Base-by-base conservation (phyloP, 2,329 filamentous ascomycete species). In the Fusarium guadeloupense region DNA sequence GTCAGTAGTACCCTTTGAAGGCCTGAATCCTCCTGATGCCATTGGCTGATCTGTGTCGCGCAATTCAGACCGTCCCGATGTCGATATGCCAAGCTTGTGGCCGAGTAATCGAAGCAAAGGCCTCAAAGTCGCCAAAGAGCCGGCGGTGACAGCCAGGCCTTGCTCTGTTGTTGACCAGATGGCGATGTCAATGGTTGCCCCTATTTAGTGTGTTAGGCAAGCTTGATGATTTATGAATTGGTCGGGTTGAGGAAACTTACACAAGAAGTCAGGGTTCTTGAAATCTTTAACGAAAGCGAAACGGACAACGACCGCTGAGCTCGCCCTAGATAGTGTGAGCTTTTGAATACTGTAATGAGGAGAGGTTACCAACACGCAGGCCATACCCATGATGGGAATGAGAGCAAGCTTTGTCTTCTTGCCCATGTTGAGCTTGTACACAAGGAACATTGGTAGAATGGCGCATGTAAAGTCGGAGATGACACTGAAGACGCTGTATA, bases 361-460 rank as follows among this genome's bases (percentile, higher is more conserved):
- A 47, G 16, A 20, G 12, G 40, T 21, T 25, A 74, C 74, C 58
- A 69, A 77, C 80, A 81, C 67, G 64, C 85, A 85, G 23, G 84
- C 87, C 74, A 88, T 80, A 7, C 78, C 78, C 43, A 89, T 72
- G 38, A 88, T 78, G 6, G 77, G 76, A 9, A 80, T 80, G 19
- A 87, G 74, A 3, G 83, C 78, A 7, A 79, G 26, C 66, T 86
- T 88, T 3, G 80, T 81, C 50, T 75, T 77, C 8, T 59, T 64
- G 39, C 80, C 80, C 80, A 88, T 85, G 50, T 86, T 80, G 23
- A 87, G 69, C 21, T 80, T 77, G 75, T 78, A 82, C 2, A 88
- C 77, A 4, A 89, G 74, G 55, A 82, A 81, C 9, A 83, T 77
- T 0, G 83, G 83, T 4, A 86, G 69, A 10, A 85, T 68, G 6